Conservation (phyloP, 1,284 basidiomycete species). For the Sphaerobolus stellatus region DNA sequence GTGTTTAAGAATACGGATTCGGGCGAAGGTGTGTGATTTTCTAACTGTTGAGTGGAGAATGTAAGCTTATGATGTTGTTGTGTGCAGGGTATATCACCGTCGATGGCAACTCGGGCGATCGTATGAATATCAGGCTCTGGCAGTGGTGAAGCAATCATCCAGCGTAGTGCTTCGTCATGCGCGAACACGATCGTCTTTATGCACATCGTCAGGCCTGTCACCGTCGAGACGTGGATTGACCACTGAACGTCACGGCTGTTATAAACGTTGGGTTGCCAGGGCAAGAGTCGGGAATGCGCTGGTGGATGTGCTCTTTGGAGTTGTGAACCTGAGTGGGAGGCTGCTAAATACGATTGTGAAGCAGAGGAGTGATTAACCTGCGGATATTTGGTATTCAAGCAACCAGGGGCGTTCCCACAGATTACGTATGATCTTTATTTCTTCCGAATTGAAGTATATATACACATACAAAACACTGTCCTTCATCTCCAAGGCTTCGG, state of each 20-base stretch:
- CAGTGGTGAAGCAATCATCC: slow-evolving; percentile 67
- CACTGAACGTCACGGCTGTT: slow-evolving; percentile 70
- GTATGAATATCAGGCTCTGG: slow-evolving; percentile 82
- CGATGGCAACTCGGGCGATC: slow-evolving; percentile 74
- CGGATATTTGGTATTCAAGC: slow-evolving; percentile 37
- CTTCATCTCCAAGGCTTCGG: no score
- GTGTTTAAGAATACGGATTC: slow-evolving; percentile 76
- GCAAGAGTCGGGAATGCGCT: slow-evolving; percentile 78
- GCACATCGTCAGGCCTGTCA: slow-evolving; percentile 74
- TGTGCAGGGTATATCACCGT: slow-evolving; percentile 67
- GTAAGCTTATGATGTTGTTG: background rate
- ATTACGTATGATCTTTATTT: no score
- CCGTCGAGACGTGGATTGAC: slow-evolving; percentile 77
- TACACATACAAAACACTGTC: no score
- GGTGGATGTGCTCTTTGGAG: slow-evolving; percentile 70
- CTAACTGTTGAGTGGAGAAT: no score
- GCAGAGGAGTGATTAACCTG: slow-evolving; percentile 61
- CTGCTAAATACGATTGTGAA: slow-evolving; percentile 84
- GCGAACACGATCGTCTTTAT: slow-evolving; percentile 82
- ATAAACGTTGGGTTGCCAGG: slow-evolving; percentile 72
- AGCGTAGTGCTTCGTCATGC: slow-evolving; percentile 59
- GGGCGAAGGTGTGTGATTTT: slow-evolving; percentile 56
- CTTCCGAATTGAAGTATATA: no score
- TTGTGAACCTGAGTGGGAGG: slow-evolving; percentile 71
- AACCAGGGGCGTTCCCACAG: slow-evolving; percentile 31